phyloP scores from a whole-genome alignment of 1,139 yeast genomes.

The Pichia sp. region DNA sequence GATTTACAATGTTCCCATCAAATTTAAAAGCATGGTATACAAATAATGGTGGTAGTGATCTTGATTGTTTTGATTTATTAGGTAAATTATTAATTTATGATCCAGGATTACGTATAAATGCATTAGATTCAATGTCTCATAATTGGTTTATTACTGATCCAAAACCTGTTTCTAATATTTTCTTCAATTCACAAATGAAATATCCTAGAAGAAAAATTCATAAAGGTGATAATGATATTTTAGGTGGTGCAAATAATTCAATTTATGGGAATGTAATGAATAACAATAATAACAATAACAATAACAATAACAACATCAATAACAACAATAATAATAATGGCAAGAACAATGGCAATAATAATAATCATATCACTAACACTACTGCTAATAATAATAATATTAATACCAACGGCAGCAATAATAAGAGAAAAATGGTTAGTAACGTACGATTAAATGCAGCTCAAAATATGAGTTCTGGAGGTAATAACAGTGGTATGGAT shows the following conservation, averaged over 20 bases:
- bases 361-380: conserved; percentile 1
- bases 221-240: conserved; percentile 69
- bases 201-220: conserved; percentile 72
- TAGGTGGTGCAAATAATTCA: conserved; percentile 22
- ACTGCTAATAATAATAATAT: conserved; percentile 12
- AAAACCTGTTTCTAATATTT: conserved; percentile 62
- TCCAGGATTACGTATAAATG: conserved; percentile 73
- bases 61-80: conserved; percentile 60
- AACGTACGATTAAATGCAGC: conserved; percentile 5
- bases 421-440: not conserved
- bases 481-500: too few species aligned
- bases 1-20: conserved; percentile 58
- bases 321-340: conserved; percentile 3
- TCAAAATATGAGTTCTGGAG: not conserved
- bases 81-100: conserved; percentile 68
- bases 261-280: conserved; percentile 11
- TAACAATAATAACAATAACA: not conserved
- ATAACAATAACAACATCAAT: conserved; percentile 5
- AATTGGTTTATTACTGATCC: conserved; percentile 68
- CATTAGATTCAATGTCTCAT: conserved; percentile 67
- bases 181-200: conserved; percentile 54
- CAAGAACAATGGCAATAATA: conserved; percentile 5
- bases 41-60: conserved; percentile 67
- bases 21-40: conserved; percentile 81
- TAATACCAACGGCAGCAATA: not conserved